A percentile compares a stretch with the other conserved stretches of the same genome.
phyloP scores from a whole-genome alignment of 2,329 filamentous ascomycete genomes.

The Cytospora schulzeri region DNA sequence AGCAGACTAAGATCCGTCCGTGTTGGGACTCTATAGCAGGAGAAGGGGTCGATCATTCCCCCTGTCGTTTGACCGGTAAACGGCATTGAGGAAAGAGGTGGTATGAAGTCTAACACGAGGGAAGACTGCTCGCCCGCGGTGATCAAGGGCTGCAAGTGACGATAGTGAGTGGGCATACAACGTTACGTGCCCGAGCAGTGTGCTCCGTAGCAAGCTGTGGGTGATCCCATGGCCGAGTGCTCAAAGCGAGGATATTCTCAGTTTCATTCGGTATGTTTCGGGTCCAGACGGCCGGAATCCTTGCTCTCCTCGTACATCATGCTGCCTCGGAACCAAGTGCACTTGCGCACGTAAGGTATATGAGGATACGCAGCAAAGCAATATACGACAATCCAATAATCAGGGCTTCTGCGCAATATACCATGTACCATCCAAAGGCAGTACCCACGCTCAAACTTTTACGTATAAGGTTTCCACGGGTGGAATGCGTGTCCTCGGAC shows the following conservation, averaged over 20 bases:
- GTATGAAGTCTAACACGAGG: neutral
- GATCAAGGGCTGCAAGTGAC: neutral
- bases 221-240: neutral
- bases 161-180: no score
- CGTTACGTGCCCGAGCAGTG: neutral
- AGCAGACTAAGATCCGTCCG: neutral
- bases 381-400: no score
- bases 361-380: neutral
- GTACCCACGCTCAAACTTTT: no score
- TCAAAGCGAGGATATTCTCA: neutral
- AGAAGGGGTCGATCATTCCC: neutral
- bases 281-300: neutral
- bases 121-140: neutral
- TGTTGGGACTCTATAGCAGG: neutral
- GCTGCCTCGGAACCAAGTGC: neutral
- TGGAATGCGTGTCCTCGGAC: no score
- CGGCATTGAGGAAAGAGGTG: neutral
- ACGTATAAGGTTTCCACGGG: no score
- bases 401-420: no score
- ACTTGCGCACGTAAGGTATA: neutral
- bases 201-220: neutral
- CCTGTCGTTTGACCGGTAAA: neutral
- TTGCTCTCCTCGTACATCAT: neutral
- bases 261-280: neutral
- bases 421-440: no score